Evolutionary conservation across 2,329 filamentous ascomycete species (phyloP).

Genomic region (Clonostachys rhizophaga): DNA sequence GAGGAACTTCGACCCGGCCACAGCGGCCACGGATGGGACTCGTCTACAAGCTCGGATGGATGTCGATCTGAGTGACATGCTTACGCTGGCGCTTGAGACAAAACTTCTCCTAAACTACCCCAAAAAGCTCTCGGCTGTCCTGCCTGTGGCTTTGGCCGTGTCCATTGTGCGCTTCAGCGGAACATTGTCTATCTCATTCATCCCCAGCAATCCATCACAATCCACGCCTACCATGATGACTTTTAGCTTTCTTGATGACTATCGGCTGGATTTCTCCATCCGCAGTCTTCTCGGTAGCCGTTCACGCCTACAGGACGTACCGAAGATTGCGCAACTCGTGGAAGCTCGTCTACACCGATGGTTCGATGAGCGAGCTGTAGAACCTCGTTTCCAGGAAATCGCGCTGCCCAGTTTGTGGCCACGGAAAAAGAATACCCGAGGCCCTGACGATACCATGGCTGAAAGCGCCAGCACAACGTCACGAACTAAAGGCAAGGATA

Average conservation of each 20-base stretch:
- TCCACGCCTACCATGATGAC: slow-evolving; percentile 82
- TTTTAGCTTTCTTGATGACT: slow-evolving; percentile 90
- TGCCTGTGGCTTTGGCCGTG: slow-evolving; percentile 88
- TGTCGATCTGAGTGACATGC: slow-evolving; percentile 92
- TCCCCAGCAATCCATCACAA: slow-evolving; percentile 67
- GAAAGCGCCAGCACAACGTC: slow-evolving; percentile 42
- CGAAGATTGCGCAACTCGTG: slow-evolving; percentile 81
- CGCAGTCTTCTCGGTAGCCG: slow-evolving; percentile 74
- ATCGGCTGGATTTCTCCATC: slow-evolving; percentile 77
- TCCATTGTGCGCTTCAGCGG: slow-evolving; percentile 93
- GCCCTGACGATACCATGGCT: slow-evolving; percentile 55
- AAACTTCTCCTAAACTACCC: slow-evolving; percentile 94
- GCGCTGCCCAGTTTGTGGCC: slow-evolving; percentile 80
- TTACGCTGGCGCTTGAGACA: slow-evolving; percentile 91
- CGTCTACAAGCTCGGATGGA: slow-evolving; percentile 93
- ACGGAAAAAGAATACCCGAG: slow-evolving; percentile 75
- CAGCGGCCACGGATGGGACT: slow-evolving; percentile 57
- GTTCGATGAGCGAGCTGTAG: slow-evolving; percentile 84
- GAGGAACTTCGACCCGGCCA: slow-evolving; percentile 45
- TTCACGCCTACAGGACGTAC: slow-evolving; percentile 78
- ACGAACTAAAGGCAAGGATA: slow-evolving; percentile 48
- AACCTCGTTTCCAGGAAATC: slow-evolving; percentile 84
- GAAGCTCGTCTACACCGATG: slow-evolving; percentile 76
- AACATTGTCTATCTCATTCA: slow-evolving; percentile 88
- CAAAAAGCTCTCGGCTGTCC: slow-evolving; percentile 78